Evolutionary conservation across 768 basidiomycete genomes (phyloP).

Genomic region (Tylopilus cervinicoccineus): DNA sequence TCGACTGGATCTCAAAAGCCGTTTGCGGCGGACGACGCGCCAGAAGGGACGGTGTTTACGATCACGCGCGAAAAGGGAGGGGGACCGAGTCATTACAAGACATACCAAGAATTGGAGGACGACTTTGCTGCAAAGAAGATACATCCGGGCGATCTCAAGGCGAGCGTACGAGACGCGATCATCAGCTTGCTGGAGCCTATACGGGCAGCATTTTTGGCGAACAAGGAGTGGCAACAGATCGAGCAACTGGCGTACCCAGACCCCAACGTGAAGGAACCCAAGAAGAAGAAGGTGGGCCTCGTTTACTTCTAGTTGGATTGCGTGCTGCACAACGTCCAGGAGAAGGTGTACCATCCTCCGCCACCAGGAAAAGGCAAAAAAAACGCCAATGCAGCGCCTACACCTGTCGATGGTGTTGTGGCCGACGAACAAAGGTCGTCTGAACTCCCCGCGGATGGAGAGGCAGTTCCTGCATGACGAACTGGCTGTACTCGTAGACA

Average conservation of each 20-base stretch:
- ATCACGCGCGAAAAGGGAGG: slow-evolving; percentile 79
- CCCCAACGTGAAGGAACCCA: slow-evolving; percentile 55
- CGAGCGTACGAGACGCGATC: slow-evolving; percentile 69
- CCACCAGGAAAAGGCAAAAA: slow-evolving; percentile 78
- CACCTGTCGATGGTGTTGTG: slow-evolving; percentile 7
- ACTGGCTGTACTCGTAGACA: background rate
- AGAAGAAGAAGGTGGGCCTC: slow-evolving; percentile 51
- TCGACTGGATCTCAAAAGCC: slow-evolving; percentile 51
- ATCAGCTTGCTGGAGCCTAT: slow-evolving; percentile 76
- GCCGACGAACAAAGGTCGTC: background rate
- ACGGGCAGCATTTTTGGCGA: slow-evolving; percentile 67
- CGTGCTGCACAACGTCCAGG: slow-evolving; percentile 35
- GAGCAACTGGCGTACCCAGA: slow-evolving; percentile 84
- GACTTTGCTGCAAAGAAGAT: slow-evolving; percentile 75
- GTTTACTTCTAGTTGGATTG: background rate
- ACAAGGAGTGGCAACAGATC: slow-evolving; percentile 75
- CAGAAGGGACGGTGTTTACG: slow-evolving; percentile 77
- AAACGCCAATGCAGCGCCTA: slow-evolving; percentile 29
- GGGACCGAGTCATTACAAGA: slow-evolving; percentile 60
- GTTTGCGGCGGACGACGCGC: slow-evolving; percentile 66
- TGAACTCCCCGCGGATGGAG: slow-evolving; percentile 4
- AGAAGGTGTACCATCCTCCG: slow-evolving; percentile 80
- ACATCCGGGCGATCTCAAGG: slow-evolving; percentile 90
- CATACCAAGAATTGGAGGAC: slow-evolving; percentile 60
- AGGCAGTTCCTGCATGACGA: slow-evolving; percentile 3